These are phyloP conservation scores for Adansonia madagascariensis DNA, from an alignment of 441 rosid genomes.

Conservation along the genomic window DNA sequence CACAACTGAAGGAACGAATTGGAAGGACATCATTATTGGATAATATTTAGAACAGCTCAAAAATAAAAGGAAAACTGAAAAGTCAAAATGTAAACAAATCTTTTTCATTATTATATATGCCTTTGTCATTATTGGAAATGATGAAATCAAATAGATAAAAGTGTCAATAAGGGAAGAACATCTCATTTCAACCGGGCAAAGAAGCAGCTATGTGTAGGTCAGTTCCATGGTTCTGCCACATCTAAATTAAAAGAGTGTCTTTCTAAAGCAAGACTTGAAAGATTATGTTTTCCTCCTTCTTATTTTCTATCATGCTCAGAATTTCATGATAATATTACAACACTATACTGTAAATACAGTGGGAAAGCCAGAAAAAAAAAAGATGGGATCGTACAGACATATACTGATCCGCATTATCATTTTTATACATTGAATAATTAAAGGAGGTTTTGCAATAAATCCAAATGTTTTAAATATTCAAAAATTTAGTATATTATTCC, in stretches of 20 bases:
- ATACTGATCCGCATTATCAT: not conserved
- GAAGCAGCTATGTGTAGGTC: not conserved
- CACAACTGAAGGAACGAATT: conserved; percentile 15
- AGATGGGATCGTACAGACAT: not conserved
- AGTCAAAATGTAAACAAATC: not conserved
- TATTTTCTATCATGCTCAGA: not conserved
- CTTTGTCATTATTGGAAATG: not conserved
- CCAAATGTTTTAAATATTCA: not conserved
- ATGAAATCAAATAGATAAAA: not conserved
- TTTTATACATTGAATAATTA: not conserved
- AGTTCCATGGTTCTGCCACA: not conserved
- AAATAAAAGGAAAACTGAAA: not conserved
- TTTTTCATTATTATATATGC: conserved; percentile 4
- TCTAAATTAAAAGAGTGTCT: not conserved
- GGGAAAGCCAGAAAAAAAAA: not conserved
- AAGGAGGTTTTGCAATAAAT: not conserved
- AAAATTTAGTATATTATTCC: not conserved
- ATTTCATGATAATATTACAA: not conserved
- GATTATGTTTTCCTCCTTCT: not conserved
- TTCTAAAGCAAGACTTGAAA: not conserved
- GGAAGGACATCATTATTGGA: not conserved
- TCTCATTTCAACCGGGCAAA: not conserved
- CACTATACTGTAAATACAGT: not conserved
- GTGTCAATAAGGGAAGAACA: conserved; percentile 1
- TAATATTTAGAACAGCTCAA: not conserved